Base-by-base conservation (phyloP, 371 early-diverging fungal genomes). In the Coemansia sp. region DNA sequence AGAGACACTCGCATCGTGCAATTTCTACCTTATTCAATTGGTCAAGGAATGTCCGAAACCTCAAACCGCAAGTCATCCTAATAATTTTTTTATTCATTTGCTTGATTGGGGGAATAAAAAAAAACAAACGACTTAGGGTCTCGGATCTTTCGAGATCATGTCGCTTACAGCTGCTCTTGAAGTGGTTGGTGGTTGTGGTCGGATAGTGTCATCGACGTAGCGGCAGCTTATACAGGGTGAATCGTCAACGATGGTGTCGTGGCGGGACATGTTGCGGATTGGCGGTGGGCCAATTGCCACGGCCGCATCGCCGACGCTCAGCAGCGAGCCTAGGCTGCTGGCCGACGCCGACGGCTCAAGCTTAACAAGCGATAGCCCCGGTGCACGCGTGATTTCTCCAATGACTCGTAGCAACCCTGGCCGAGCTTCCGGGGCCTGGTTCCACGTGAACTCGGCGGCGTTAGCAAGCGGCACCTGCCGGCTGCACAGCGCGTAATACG, bases 161-260 rank as follows among this genome's bases (percentile, higher is more conserved):
- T 16, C 3, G 8, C 10, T 9, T 47, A 12, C 32, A 2, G 32
- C 31, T 12, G 49, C 2, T 4, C 12, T 31, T 6, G 8, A n/a
- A 16, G n/a, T 14, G 8, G n/a, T 44, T 18, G 14, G 49, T 10
- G 5, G 32, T 7, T 3, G 5, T 24, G 24, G 34, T 6, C 50
- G 32, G n/a, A 31, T 29, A 31, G 34, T n/a, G 31, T 34, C 31
- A 33, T 34, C 51, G 34, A 34, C 14, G 14, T 34, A 51, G 33
- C 51, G 24, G 29, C 31, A 24, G 40, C 31, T 39, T 24, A 31
- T n/a, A 12, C 55, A 29, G 8, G 55, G 31, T 4, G 47, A 44
- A 11, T 51, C 55, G 1, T 46, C 66, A 5, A 66, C 60, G 7
- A 66, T 60, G 1, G 66, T 66, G 31, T 66, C 61, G 38, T 66